These are phyloP conservation scores for Mycotypha africana DNA, from an alignment of 371 early-diverging fungal genomes.

Conservation along the genomic window DNA sequence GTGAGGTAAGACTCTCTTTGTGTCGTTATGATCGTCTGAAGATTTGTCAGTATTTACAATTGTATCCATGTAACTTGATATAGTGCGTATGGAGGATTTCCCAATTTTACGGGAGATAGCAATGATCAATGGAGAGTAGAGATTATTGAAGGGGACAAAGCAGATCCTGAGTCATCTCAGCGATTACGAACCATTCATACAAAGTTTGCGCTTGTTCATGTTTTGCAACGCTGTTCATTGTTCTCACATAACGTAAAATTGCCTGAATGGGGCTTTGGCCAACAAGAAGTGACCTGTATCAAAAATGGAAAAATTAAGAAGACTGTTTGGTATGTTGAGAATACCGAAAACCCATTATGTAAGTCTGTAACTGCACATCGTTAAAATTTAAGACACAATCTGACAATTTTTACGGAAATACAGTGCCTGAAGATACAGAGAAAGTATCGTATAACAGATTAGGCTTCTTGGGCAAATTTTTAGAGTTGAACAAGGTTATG, in stretches of 20 bases:
- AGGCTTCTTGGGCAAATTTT: slow-evolving; percentile 77
- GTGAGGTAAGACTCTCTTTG: slow-evolving; percentile 56
- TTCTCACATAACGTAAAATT: slow-evolving; percentile 80
- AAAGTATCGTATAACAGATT: slow-evolving; percentile 51
- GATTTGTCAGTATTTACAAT: too few species aligned
- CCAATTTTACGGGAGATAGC: slow-evolving; percentile 36
- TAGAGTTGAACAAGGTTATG: slow-evolving; percentile 83
- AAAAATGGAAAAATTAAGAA: slow-evolving; percentile 59
- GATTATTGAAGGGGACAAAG: slow-evolving; percentile 57
- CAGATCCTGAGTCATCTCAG: slow-evolving; percentile 48
- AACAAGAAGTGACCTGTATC: slow-evolving; percentile 91
- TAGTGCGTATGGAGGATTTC: slow-evolving; percentile 55
- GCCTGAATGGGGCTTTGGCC: slow-evolving; percentile 96
- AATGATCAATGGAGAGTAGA: slow-evolving; percentile 77
- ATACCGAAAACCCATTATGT: slow-evolving; percentile 45
- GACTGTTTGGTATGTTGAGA: slow-evolving; percentile 65
- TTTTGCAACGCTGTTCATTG: slow-evolving; percentile 68
- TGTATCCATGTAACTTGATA: not conserved
- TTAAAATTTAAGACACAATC: too few species aligned
- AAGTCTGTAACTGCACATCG: too few species aligned
- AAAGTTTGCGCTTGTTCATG: slow-evolving; percentile 73
- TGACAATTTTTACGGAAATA: too few species aligned
- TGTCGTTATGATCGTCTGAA: not conserved
- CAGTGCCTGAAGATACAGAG: slow-evolving; percentile 41
- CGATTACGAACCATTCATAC: slow-evolving; percentile 63